A percentile compares a stretch with the other conserved stretches of the same genome.
Evolutionary conservation across 805 yeast genomes (phyloP).

Genomic region (Dipodascopsis tothii): DNA sequence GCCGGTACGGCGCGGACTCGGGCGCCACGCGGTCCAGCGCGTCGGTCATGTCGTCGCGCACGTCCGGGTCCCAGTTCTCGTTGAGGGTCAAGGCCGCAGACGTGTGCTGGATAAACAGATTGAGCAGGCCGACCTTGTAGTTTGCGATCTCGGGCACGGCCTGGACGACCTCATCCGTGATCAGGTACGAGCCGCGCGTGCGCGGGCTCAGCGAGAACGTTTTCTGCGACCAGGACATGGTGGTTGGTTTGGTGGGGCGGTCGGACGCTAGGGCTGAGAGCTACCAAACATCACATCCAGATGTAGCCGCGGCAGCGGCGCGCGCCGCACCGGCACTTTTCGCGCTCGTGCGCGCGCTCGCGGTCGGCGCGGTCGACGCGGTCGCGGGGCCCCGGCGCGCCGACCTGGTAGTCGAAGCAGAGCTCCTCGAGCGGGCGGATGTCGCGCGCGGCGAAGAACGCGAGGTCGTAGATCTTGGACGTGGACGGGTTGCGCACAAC

Average conservation of each 20-base stretch:
- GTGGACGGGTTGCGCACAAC: constrained; percentile 3
- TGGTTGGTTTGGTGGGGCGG: too few species aligned
- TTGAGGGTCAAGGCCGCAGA: constrained; percentile 70
- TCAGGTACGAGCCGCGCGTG: constrained; percentile 60
- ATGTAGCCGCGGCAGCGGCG: constrained; percentile 4
- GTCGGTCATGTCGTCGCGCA: constrained; percentile 57
- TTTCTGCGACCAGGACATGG: constrained; percentile 21
- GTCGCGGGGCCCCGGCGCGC: background rate
- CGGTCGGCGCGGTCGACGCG: background rate
- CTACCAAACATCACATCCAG: background rate
- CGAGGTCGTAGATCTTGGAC: constrained; percentile 9
- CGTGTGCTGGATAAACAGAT: constrained; percentile 69
- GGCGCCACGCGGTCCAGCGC: constrained; percentile 63
- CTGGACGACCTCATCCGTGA: constrained; percentile 55
- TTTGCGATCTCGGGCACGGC: constrained; percentile 53
- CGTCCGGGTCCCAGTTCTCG: constrained; percentile 77
- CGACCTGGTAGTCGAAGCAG: constrained; percentile 9
- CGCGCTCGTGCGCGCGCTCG: background rate
- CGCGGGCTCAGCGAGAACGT: constrained; percentile 34
- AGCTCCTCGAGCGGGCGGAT: constrained; percentile 16
- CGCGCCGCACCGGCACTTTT: constrained; percentile 6
- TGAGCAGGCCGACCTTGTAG: constrained; percentile 55
- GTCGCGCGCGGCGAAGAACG: constrained; percentile 13
- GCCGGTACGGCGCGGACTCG: constrained; percentile 50
- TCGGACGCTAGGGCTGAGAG: background rate